A percentile compares a stretch with the other conserved stretches of the same genome.
These are phyloP conservation scores for Parastagonospora nodorum DNA, from an alignment of 2,329 filamentous ascomycete species.

Conservation along the genomic window DNA sequence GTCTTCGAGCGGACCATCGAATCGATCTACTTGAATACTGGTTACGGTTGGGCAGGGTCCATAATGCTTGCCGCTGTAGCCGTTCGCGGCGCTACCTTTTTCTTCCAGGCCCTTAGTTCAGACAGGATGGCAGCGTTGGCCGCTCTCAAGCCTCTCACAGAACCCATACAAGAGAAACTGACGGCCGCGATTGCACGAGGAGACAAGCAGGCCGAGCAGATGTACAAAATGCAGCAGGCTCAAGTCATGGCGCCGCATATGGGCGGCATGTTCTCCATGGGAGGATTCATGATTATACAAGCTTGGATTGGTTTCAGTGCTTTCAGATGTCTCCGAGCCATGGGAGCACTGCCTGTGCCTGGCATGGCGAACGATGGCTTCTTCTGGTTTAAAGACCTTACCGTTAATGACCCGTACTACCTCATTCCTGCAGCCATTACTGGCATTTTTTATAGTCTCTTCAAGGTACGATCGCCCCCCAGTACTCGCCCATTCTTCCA, in stretches of 20 bases:
- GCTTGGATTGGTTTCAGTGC: slow-evolving; percentile 78
- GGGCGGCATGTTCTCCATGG: slow-evolving; percentile 37
- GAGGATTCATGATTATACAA: slow-evolving; percentile 64
- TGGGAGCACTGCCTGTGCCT: slow-evolving; percentile 80
- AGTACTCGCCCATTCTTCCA: neutral
- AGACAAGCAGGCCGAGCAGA: slow-evolving; percentile 49
- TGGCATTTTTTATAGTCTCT: slow-evolving; percentile 60
- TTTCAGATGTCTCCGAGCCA: slow-evolving; percentile 76
- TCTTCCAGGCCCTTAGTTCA: slow-evolving; percentile 64
- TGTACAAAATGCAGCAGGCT: slow-evolving; percentile 54
- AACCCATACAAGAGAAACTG: slow-evolving; percentile 63
- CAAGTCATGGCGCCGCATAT: slow-evolving; percentile 53
- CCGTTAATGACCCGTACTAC: slow-evolving; percentile 75
- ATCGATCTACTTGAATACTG: slow-evolving; percentile 76
- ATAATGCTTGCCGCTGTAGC: slow-evolving; percentile 69
- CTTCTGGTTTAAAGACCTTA: slow-evolving; percentile 80
- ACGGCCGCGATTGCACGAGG: slow-evolving; percentile 48
- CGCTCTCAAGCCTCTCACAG: slow-evolving; percentile 61
- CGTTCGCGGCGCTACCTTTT: slow-evolving; percentile 68
- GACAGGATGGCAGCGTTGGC: slow-evolving; percentile 68
- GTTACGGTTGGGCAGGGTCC: slow-evolving; percentile 81
- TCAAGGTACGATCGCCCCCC: slow-evolving; percentile 58
- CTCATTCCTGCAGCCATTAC: slow-evolving; percentile 71
- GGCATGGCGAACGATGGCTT: slow-evolving; percentile 72
- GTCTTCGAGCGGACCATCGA: slow-evolving; percentile 78